Percentiles rank a stretch among this genome's conserved stretches.
phyloP scores from a whole-genome alignment of 805 yeast species.

The Pichia membranifaciens region DNA sequence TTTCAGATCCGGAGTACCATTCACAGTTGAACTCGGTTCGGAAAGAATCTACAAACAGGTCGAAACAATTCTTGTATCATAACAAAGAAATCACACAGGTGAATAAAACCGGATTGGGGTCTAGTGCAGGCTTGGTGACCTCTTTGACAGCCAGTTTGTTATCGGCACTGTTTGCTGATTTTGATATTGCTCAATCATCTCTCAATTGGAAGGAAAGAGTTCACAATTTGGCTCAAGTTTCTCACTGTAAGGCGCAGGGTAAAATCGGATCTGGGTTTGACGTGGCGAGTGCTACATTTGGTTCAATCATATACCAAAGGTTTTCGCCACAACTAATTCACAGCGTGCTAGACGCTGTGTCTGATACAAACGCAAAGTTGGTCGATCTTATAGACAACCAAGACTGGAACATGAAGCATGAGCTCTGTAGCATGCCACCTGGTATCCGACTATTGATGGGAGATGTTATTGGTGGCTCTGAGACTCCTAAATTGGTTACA shows the following conservation, averaged over 20 bases:
- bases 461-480: slow-evolving; percentile 87
- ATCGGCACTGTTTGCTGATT: slow-evolving; percentile 35
- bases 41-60: slow-evolving; percentile 32
- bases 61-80: slow-evolving; percentile 55
- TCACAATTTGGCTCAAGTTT: slow-evolving; percentile 81
- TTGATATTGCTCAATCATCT: slow-evolving; percentile 27
- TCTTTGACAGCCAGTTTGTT: slow-evolving; percentile 68
- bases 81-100: slow-evolving; percentile 55
- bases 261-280: slow-evolving; percentile 97
- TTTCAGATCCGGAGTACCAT: slow-evolving; percentile 86
- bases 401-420: slow-evolving; percentile 58
- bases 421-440: slow-evolving; percentile 58
- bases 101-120: slow-evolving; percentile 92
- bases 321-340: slow-evolving; percentile 55
- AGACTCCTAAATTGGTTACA: slow-evolving; percentile 85
- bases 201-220: slow-evolving; percentile 33
- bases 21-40: slow-evolving; percentile 51
- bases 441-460: slow-evolving; percentile 79
- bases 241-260: slow-evolving; percentile 91
- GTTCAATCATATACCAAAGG: slow-evolving; percentile 77
- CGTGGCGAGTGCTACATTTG: slow-evolving; percentile 91
- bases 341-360: slow-evolving; percentile 14
- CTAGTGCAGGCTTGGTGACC: slow-evolving; percentile 89
- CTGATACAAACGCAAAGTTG: slow-evolving; percentile 22
- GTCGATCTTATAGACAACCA: slow-evolving; percentile 33